Percentiles rank a stretch among this genome's conserved stretches.
These are phyloP conservation scores for Candida labiduridarum DNA, from an alignment of 1,139 yeast species.

Conservation along the genomic window DNA sequence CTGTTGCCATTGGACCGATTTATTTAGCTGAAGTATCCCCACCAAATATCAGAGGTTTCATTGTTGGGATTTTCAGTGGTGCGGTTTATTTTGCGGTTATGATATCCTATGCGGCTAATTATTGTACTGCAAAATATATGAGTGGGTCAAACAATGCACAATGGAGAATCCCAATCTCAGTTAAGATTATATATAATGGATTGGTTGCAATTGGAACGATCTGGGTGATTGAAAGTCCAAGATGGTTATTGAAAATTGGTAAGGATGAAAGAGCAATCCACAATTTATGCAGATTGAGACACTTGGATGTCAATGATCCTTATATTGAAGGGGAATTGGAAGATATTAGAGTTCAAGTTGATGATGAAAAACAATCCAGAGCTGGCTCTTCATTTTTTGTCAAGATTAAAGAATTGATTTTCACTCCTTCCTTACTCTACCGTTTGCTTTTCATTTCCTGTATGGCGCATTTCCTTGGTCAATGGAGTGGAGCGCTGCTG, in stretches of 20 bases:
- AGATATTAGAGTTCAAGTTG: slow-evolving; percentile 44
- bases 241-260: slow-evolving; percentile 39
- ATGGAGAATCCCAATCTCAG: slow-evolving; percentile 1
- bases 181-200: neutral
- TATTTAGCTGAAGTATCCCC: slow-evolving; percentile 33
- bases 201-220: slow-evolving; percentile 1
- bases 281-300: slow-evolving; percentile 44
- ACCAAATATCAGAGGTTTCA: slow-evolving; percentile 50
- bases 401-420: slow-evolving; percentile 33
- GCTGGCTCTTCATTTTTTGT: slow-evolving; percentile 26
- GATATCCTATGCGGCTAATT: slow-evolving; percentile 3
- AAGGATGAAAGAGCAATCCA: slow-evolving; percentile 30
- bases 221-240: slow-evolving; percentile 33
- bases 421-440: slow-evolving; percentile 36
- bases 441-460: slow-evolving; percentile 43
- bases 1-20: slow-evolving; percentile 60
- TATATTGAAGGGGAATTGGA: slow-evolving; percentile 49
- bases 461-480: slow-evolving; percentile 50
- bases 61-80: slow-evolving; percentile 53
- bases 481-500: slow-evolving; percentile 62
- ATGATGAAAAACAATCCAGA: slow-evolving; percentile 33
- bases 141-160: neutral
- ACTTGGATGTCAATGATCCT: slow-evolving; percentile 48
- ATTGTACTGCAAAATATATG: slow-evolving; percentile 3
- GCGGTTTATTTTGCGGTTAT: slow-evolving; percentile 47